Conservation (phyloP, 345 rosid species). For the Passiflora organensis region DNA sequence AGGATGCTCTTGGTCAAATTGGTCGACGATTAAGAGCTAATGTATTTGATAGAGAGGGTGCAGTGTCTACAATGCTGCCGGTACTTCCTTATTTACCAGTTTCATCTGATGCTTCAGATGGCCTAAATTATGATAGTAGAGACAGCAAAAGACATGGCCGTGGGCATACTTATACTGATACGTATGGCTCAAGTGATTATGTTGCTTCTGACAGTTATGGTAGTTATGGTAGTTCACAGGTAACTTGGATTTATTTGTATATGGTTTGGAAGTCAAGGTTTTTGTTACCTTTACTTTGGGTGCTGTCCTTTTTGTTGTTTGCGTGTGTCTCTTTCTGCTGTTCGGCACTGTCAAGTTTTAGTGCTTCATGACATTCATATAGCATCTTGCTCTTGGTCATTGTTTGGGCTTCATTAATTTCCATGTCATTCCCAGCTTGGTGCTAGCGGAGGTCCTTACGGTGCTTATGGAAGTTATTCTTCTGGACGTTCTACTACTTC, state of each 20-base stretch:
- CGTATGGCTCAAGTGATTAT: conserved; percentile 65
- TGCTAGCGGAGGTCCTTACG: conserved; percentile 67
- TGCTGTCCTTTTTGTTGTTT: not conserved
- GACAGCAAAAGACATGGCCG: conserved; percentile 74
- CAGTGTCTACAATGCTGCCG: conserved; percentile 67
- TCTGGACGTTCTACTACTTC: conserved; percentile 66
- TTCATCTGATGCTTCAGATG: conserved; percentile 56
- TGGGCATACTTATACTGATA: conserved; percentile 65
- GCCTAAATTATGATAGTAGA: conserved; percentile 53
- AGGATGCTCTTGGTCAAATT: conserved; percentile 89
- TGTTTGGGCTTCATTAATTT: conserved; percentile 8
- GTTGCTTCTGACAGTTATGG: conserved; percentile 58
- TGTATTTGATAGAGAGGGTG: conserved; percentile 82
- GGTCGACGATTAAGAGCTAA: conserved; percentile 79
- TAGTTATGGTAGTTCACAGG: conserved; percentile 70
- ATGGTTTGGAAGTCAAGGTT: not conserved
- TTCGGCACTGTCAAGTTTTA: no score
- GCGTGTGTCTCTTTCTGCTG: not conserved
- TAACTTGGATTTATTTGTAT: conserved; percentile 7
- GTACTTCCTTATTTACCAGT: conserved; percentile 85
- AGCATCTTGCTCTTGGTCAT: no score
- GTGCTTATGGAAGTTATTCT: conserved; percentile 80
- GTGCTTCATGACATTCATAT: no score
- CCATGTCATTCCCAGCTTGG: conserved; percentile 47
- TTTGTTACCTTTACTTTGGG: not conserved